Evolutionary conservation across 495 filamentous ascomycete species (phyloP).

Genomic region (Cairneyella variabilis): DNA sequence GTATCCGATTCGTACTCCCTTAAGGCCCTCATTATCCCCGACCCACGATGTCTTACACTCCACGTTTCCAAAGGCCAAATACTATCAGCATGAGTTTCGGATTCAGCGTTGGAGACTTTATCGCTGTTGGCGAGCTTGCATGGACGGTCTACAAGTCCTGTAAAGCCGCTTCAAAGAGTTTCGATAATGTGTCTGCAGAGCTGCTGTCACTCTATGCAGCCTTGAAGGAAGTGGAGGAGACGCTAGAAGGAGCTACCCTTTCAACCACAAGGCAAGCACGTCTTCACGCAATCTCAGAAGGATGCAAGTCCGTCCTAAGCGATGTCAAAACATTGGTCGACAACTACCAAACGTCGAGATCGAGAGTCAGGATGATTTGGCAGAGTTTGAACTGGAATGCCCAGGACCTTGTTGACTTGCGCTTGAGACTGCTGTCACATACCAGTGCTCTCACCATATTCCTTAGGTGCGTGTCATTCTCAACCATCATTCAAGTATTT

Average conservation of each 20-base stretch:
- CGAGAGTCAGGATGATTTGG: background rate
- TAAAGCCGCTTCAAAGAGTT: conserved; percentile 2
- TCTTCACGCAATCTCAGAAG: background rate
- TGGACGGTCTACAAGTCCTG: conserved; percentile 24
- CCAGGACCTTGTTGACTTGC: conserved; percentile 5
- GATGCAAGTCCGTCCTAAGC: background rate
- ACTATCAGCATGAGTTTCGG: conserved; percentile 30
- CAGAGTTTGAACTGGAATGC: conserved; percentile 1
- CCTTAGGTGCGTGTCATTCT: conserved; percentile 4
- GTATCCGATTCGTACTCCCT: no score
- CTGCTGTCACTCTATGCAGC: conserved; percentile 3
- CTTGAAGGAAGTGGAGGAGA: conserved; percentile 3
- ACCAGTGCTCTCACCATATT: background rate
- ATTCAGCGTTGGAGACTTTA: conserved; percentile 29
- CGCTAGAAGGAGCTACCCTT: background rate
- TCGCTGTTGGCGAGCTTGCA: conserved; percentile 26
- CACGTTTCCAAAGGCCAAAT: no score
- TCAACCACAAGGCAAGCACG: background rate
- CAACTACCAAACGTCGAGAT: conserved; percentile 2
- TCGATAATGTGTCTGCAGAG: conserved; percentile 3
- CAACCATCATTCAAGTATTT: no score
- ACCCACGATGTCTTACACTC: no score
- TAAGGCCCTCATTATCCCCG: no score
- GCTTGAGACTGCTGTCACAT: background rate
- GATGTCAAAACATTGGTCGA: conserved; percentile 1